Conservation (phyloP, 2,329 filamentous ascomycete species). For the Nakataea oryzae region DNA sequence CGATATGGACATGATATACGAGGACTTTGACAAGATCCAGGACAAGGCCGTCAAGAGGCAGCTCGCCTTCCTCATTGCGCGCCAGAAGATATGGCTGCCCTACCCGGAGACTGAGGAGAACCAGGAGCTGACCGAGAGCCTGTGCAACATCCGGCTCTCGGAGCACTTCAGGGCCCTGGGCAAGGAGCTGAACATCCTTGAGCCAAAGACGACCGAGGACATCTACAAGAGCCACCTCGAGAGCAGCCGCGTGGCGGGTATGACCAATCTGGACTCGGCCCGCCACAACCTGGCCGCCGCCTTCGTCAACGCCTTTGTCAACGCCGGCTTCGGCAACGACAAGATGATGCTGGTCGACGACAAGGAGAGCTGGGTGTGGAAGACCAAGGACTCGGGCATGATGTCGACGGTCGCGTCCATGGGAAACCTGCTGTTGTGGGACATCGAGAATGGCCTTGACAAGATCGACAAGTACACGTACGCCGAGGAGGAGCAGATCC, state of each 20-base stretch:
- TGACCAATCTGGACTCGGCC: conserved; percentile 92
- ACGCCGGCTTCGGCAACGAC: conserved; percentile 89
- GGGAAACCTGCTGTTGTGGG: conserved; percentile 86
- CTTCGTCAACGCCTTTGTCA: conserved; percentile 95
- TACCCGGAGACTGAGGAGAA: conserved; percentile 47
- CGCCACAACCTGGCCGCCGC: conserved; percentile 91
- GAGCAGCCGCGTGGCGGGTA: conserved; percentile 81
- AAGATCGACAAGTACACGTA: conserved; percentile 95
- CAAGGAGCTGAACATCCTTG: conserved; percentile 93
- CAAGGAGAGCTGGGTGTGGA: conserved; percentile 95
- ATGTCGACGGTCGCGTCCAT: conserved; percentile 90
- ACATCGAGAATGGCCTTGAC: conserved; percentile 83
- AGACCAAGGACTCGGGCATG: conserved; percentile 98
- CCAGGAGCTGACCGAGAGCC: conserved; percentile 65
- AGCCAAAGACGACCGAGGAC: conserved; percentile 93
- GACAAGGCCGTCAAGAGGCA: conserved; percentile 85
- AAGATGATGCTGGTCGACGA: conserved; percentile 95
- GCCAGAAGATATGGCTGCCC: conserved; percentile 80
- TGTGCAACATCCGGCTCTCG: conserved; percentile 79
- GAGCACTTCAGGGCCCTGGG: conserved; percentile 90
- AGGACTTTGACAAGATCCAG: conserved; percentile 66
- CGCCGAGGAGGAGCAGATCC: conserved; percentile 67
- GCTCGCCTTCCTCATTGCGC: conserved; percentile 82
- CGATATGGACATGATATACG: conserved; percentile 70
- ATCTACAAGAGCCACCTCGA: conserved; percentile 99